Evolutionary conservation across 2,329 filamentous ascomycete species (phyloP), one percentile per base, ranked within the genome.

Genomic region (Sarocladiaceae sp.): DNA sequence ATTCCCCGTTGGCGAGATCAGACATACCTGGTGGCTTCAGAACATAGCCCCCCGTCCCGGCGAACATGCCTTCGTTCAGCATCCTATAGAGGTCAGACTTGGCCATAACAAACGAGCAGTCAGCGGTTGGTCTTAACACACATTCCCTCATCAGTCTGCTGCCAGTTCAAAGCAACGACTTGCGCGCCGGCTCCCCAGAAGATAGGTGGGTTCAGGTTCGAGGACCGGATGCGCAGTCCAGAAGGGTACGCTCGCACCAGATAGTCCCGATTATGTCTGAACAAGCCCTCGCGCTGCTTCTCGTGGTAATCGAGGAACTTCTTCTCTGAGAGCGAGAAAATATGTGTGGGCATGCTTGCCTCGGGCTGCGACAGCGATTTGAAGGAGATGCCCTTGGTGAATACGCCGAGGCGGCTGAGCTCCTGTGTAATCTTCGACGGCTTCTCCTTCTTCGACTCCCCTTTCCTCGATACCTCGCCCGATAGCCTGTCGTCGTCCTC

Each of bases 41-140:
- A 2, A 93, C 81, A 69, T 89, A 96, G 18, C 90, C 90, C n/a
- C 74, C 74, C 1, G 85, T 87, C 10, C 83, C 85, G 2, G 80
- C 76, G 63, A 95, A 95, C 88, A 95, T 93, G 53, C 80, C 90
- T 58, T 93, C 83, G 58, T 96, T 96, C 12, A 95, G 75, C 91
- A 96, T 96, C 37, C 37, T 41, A 29, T 5, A 29, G n/a, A n/a
- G n/a, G n/a, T n/a, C 19, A 19, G 4, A 27, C 13, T 39, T 15
- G 29, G 37, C 6, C 10, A 16, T 15, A 27, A 15, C 26, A 4
- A 29, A 18, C 15, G 13, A 24, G 34, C n/a, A 6, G 4, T 20
- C 10, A n/a, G 12, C 4, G 23, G 6, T 4, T 11, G 11, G 12
- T 29, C 10, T 10, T 6, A 18, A 41, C 15, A 41, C 37, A 41